Base-by-base conservation (phyloP, 1,284 basidiomycete species). In the Stygiomarasmius scandens region DNA sequence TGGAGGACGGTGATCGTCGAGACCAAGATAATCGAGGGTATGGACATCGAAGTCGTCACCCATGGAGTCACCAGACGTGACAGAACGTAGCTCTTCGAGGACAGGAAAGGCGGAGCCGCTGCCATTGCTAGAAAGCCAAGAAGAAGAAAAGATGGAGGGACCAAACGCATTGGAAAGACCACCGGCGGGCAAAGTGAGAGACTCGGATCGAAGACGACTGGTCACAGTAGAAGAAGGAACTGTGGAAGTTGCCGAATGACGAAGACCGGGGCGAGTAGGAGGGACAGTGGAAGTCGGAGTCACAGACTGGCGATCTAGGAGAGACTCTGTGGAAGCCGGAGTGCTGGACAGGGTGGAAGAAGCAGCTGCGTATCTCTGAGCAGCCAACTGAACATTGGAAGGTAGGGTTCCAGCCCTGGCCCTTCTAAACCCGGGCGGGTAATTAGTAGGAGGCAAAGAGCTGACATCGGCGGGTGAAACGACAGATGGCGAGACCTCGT, bases 11-110 rank as follows among this genome's bases (percentile, higher is more conserved):
- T 75, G 77, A 61, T 93, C 92, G 65, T 95, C 95, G 64, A 98
- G 81, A 47, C 95, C 95, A 53, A 98, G 89, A 71, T 97, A 97
- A 73, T 96, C 95, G 61, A 98, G 83, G 24, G 95, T 97, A 67
- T 94, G 91, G 51, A 95, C 92, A 68, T 95, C 92, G 71, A 93
- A 92, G 57, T 95, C 92, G 57, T 95, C 92, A 60, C 96, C 94
- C 20, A 78, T 82, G n/a, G 89, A 89, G 66, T 92, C 90, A 60
- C 84, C 84, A 27, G 90, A 91, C 49, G 86, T 85, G 52, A 89
- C 86, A 44, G 89, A 92, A 63, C 89, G 86, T 65, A 91, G 71
- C 71, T 93, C 91, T 58, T 93, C 90, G 63, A 92, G 74, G 62
- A 85, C 78, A 41, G 86, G 79, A 63, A 87, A 83, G 23, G 82